phyloP scores from a whole-genome alignment of 1,139 yeast genomes.

The Pichia sp. region DNA sequence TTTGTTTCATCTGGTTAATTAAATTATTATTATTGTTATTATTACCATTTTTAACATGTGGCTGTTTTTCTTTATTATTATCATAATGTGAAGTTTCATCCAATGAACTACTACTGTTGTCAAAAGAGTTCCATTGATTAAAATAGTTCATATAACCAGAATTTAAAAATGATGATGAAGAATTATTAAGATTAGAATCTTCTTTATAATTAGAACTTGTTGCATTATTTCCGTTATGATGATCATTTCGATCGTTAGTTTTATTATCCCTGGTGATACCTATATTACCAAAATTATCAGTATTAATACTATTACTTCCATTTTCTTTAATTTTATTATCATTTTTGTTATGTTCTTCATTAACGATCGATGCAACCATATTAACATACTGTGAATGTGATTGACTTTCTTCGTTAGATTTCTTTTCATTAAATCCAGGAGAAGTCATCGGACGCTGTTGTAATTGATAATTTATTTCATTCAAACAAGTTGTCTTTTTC shows the following conservation, averaged over 20 bases:
- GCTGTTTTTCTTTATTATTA: no score
- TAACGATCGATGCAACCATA: slow-evolving; percentile 33
- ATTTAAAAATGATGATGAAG: neutral
- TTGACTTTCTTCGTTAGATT: neutral
- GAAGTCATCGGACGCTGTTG: slow-evolving; percentile 6
- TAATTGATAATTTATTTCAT: neutral
- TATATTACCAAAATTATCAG: slow-evolving; percentile 10
- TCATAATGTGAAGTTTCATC: no score
- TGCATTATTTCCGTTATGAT: neutral
- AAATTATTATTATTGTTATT: neutral
- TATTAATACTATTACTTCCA: no score
- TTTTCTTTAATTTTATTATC: no score
- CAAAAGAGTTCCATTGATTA: slow-evolving; percentile 2
- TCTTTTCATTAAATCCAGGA: neutral
- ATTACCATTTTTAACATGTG: neutral
- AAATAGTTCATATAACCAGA: slow-evolving; percentile 4
- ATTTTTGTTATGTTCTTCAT: slow-evolving; percentile 16
- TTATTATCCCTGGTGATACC: slow-evolving; percentile 10
- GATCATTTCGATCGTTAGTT: neutral
- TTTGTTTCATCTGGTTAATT: slow-evolving; percentile 7
- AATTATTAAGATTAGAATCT: neutral
- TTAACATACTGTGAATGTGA: slow-evolving; percentile 18
- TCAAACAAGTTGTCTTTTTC: neutral
- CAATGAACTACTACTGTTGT: neutral
- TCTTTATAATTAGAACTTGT: neutral